Base-by-base conservation (phyloP, 2,329 filamentous ascomycete genomes). In the Beauveria varroae region DNA sequence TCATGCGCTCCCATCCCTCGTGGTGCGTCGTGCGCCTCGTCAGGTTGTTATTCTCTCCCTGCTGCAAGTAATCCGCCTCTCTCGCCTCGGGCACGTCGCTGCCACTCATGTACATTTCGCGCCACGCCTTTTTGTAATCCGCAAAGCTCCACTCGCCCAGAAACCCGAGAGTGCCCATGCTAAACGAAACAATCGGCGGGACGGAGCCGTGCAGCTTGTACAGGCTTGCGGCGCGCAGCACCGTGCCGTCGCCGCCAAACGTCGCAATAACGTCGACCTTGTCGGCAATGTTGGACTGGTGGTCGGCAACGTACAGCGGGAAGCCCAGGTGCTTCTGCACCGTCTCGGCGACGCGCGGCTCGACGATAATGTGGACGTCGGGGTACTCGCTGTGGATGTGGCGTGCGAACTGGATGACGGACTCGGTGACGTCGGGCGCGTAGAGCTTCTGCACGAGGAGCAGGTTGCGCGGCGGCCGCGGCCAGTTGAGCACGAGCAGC, bases 121-220 rank as follows among this genome's bases (percentile, higher is more conserved):
- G 81, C 77, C 96, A 96, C 0, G 95, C 95, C 54, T 90, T 84
- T 75, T 96, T 96, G 76, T 96, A 91, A 68, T 98, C 93, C 7
- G 81, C 81, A 71, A 98, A 98, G 68, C 95, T 96, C 93, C 93
- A 99, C 74, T 98, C 93, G 18, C 93, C 93, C 8, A 99, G 77
- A 67, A 99, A 99, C 0, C 95, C 95, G 1, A 99, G 78, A 0
- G 93, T 96, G 6, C 95, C 95, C 91, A 99, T 97, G 71, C 92
- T 96, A 71, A 99, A 99, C 1, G 91, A 92, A 8, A 99, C 79
- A 40, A 99, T 89, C 0, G 95, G 95, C 0, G 95, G 95, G 0
- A 99, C 93, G 49, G 86, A 86, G 2, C 83, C 80, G 50, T 90
- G 86, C 43, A 90, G 88, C 63, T 91, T 91, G 76, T 59, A 63